Percentiles rank a stretch among this genome's conserved stretches.
Conservation (phyloP, 129 eudicot species). For the Solidago caesia region DNA sequence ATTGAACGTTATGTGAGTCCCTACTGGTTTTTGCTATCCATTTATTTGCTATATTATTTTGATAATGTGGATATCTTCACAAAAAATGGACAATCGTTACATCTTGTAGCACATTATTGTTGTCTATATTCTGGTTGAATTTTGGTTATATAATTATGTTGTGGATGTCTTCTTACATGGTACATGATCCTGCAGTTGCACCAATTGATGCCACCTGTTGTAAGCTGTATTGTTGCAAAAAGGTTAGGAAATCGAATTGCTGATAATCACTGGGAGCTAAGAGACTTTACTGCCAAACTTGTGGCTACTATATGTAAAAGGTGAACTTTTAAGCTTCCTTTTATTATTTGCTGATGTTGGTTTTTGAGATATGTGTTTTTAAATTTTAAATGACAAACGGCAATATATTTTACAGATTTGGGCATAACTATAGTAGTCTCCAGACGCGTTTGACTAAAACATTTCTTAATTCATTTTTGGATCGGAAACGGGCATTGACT, state of each 20-base stretch:
- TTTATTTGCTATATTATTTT: neutral
- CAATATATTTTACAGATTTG: conserved; percentile 51
- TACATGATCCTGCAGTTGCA: conserved; percentile 48
- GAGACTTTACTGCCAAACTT: conserved; percentile 65
- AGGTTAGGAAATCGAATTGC: conserved; percentile 60
- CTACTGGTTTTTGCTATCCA: neutral
- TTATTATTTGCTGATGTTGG: conserved; percentile 5
- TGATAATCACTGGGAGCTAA: conserved; percentile 71
- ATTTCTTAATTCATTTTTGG: conserved; percentile 59
- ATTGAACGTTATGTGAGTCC: conserved; percentile 64
- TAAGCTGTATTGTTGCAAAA: conserved; percentile 59
- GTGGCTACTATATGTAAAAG: conserved; percentile 65
- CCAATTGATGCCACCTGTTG: conserved; percentile 74
- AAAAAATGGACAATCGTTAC: neutral
- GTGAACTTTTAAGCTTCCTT: conserved; percentile 24
- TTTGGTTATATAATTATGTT: neutral
- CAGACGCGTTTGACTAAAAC: conserved; percentile 70
- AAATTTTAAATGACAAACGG: neutral
- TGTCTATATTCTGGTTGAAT: neutral
- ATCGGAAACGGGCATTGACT: conserved; percentile 58
- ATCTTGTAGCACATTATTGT: neutral
- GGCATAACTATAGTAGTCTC: conserved; percentile 63
- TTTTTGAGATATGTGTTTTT: neutral
- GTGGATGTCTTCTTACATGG: conserved; percentile 5
- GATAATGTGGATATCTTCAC: neutral